Evolutionary conservation across 768 basidiomycete genomes (phyloP).

Genomic region (Hericium alpestre): DNA sequence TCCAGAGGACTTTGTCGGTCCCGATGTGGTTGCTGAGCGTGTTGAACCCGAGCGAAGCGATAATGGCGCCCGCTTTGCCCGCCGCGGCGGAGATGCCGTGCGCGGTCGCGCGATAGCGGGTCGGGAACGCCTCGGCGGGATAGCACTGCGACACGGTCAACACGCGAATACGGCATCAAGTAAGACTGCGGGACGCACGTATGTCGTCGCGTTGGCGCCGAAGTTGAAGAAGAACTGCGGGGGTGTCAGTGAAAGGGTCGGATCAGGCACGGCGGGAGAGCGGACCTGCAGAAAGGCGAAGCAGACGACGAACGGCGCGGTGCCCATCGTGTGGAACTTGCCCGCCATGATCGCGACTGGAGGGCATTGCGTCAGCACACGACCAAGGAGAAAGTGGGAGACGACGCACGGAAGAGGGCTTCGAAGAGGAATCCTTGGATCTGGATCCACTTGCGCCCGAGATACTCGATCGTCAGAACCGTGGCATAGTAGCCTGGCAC

Average conservation of each 20-base stretch:
- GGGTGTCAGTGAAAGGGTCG: constrained; percentile 1
- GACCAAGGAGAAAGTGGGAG: neutral
- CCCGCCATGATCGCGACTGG: constrained; percentile 61
- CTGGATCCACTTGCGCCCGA: constrained; percentile 70
- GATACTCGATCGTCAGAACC: constrained; percentile 57
- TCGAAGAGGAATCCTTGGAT: constrained; percentile 62
- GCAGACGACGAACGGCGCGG: constrained; percentile 54
- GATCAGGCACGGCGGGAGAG: neutral
- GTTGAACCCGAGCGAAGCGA: constrained; percentile 67
- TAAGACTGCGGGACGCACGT: constrained; percentile 24
- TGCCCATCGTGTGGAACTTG: constrained; percentile 45
- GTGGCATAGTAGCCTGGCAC: constrained; percentile 70
- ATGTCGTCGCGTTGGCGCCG: constrained; percentile 61
- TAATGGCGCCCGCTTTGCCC: constrained; percentile 71
- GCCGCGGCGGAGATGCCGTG: constrained; percentile 67
- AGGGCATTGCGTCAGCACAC: neutral
- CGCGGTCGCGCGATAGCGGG: constrained; percentile 59
- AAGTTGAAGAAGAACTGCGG: constrained; percentile 72
- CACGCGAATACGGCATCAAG: neutral
- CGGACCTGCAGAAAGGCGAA: constrained; percentile 57
- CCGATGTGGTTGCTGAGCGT: constrained; percentile 49
- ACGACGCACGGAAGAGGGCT: constrained; percentile 50
- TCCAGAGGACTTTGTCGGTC: constrained; percentile 59
- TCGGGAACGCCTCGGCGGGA: constrained; percentile 74
- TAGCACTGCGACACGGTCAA: constrained; percentile 36